These are phyloP conservation scores for Dactylellina cionopaga DNA, from an alignment of 2,329 filamentous ascomycete species.

Conservation along the genomic window DNA sequence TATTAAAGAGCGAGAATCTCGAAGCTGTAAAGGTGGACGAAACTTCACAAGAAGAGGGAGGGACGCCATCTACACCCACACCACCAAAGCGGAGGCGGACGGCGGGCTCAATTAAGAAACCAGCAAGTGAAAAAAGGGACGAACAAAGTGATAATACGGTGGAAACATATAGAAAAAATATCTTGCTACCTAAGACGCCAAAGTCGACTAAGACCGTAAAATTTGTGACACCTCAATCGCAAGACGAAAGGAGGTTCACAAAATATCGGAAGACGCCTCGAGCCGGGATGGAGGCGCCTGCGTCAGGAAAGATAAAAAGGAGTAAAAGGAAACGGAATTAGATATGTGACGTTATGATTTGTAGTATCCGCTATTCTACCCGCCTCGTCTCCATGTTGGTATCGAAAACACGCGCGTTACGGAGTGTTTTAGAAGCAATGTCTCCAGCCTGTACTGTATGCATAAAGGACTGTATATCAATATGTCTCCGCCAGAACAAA, in stretches of 20 bases:
- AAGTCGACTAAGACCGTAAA: slow-evolving; percentile 6
- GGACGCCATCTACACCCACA: too few relatives aligned
- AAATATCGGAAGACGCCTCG: slow-evolving; percentile 38
- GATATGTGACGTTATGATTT: too few relatives aligned
- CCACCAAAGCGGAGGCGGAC: background rate
- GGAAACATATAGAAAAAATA: too few relatives aligned
- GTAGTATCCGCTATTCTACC: background rate
- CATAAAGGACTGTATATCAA: too few relatives aligned
- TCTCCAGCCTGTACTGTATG: too few relatives aligned
- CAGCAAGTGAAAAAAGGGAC: background rate
- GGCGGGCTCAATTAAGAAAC: background rate
- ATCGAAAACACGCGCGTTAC: too few relatives aligned
- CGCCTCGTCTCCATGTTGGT: too few relatives aligned
- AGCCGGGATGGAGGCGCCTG: background rate
- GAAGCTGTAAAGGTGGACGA: background rate
- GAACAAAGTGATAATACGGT: background rate
- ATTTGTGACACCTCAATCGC: slow-evolving; percentile 7
- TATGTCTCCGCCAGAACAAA: too few relatives aligned
- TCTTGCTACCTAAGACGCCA: background rate
- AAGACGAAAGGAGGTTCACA: background rate
- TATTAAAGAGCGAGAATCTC: too few relatives aligned
- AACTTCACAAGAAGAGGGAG: background rate
- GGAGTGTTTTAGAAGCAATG: too few relatives aligned
- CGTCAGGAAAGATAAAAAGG: background rate
- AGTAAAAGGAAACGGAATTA: background rate